Percentiles rank a stretch among this genome's conserved stretches.
Conservation (phyloP, 192 early-diverging fungal genomes). For the Coemansia sp. region DNA sequence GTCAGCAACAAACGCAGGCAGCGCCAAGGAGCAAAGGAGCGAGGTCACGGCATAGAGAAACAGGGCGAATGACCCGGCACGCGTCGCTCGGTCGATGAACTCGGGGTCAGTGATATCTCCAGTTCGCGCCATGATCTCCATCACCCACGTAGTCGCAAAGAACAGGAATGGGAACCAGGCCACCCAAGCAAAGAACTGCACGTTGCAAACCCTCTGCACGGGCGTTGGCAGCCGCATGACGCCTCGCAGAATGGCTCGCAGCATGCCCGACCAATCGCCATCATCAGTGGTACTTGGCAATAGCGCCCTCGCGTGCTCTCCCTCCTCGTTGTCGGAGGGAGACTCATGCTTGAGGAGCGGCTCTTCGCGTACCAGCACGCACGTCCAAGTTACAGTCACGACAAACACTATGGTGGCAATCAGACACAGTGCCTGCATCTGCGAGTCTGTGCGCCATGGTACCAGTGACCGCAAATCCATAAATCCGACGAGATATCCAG, state of each 20-base stretch:
- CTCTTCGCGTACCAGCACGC: conserved; percentile 63
- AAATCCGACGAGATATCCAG: conserved; percentile 88
- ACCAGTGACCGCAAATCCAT: conserved; percentile 72
- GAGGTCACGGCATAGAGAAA: conserved; percentile 82
- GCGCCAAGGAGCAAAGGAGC: conserved; percentile 50
- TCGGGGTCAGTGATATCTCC: conserved; percentile 34
- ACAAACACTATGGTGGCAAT: conserved; percentile 74
- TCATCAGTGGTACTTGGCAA: too few species aligned
- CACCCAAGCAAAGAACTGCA: conserved; percentile 96
- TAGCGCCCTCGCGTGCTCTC: not conserved
- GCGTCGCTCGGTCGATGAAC: conserved; percentile 63
- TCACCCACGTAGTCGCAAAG: conserved; percentile 69
- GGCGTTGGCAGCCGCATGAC: conserved; percentile 64
- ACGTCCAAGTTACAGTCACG: conserved; percentile 65
- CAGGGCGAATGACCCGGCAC: conserved; percentile 87
- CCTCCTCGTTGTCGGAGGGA: not conserved
- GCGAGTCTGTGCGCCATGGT: conserved; percentile 68
- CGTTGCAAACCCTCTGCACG: conserved; percentile 83
- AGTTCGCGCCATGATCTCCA: conserved; percentile 37
- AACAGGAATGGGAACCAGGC: conserved; percentile 99
- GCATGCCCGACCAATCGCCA: conserved; percentile 32
- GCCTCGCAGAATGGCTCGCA: conserved; percentile 24
- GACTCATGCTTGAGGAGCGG: conserved; percentile 11
- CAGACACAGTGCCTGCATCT: conserved; percentile 83
- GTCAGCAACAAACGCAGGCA: conserved; percentile 39